phyloP scores from a whole-genome alignment of 192 early-diverging fungal species.

The Obelidium mucronatum region DNA sequence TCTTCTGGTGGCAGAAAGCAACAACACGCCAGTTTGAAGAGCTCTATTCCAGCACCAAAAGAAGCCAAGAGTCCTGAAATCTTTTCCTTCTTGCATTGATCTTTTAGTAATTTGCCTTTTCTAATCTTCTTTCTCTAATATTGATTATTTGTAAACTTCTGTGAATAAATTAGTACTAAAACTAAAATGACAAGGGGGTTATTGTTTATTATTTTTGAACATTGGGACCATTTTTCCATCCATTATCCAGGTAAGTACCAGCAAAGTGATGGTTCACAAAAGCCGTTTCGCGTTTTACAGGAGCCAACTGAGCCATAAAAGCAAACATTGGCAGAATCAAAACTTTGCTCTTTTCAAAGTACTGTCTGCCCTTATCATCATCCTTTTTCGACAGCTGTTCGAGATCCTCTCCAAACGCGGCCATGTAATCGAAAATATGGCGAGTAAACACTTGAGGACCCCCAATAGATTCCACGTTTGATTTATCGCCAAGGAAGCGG shows the following conservation, averaged over 20 bases:
- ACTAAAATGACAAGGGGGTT: background rate
- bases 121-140: no score
- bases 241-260: background rate
- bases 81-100: conserved; percentile 3
- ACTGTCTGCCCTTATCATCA: background rate
- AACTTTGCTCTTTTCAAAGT: background rate
- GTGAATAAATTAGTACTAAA: no score
- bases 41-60: conserved; percentile 7
- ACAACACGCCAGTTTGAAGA: conserved; percentile 22
- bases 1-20: background rate
- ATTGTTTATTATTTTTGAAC: no score
- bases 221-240: conserved; percentile 15
- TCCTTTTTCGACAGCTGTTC: background rate
- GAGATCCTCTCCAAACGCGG: conserved; percentile 2
- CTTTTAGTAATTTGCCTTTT: no score
- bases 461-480: conserved; percentile 26
- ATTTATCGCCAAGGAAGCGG: conserved; percentile 1
- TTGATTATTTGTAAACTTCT: no score
- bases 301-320: background rate
- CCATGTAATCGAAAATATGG: background rate
- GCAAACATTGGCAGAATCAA: background rate
- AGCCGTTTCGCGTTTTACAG: background rate
- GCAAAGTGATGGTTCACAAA: background rate
- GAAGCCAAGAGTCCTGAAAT: conserved; percentile 28
- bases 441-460: conserved; percentile 26